phyloP scores from a whole-genome alignment of 2,329 filamentous ascomycete genomes.

The Trichoderma citrinoviride region DNA sequence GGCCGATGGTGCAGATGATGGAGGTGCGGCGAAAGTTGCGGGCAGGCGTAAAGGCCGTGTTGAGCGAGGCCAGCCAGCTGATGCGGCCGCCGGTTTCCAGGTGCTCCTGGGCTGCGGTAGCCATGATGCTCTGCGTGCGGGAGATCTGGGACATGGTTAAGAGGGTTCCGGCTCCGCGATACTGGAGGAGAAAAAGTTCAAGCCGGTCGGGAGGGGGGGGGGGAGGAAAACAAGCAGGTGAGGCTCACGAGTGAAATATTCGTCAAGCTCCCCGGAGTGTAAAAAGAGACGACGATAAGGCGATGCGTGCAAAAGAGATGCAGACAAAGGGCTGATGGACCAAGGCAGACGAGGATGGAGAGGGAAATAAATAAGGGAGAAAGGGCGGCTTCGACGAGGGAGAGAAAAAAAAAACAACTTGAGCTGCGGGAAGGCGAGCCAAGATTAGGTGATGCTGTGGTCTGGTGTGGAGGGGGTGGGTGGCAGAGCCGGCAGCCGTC shows the following conservation, averaged over 20 bases:
- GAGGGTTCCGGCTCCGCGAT: neutral
- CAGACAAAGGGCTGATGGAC: neutral
- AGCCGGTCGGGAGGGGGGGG: neutral
- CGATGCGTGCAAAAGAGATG: neutral
- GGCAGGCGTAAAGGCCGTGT: slow-evolving; percentile 83
- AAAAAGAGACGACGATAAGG: slow-evolving; percentile 11
- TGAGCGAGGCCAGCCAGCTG: slow-evolving; percentile 66
- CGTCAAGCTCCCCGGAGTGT: slow-evolving; percentile 5
- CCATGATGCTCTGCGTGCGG: slow-evolving; percentile 46
- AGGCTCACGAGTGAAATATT: slow-evolving; percentile 13
- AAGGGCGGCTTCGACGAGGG: neutral
- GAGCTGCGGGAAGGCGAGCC: neutral
- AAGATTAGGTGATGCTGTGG: slow-evolving; percentile 11
- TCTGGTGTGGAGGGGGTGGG: slow-evolving; percentile 10
- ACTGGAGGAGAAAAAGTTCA: neutral
- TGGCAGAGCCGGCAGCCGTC: slow-evolving; percentile 5
- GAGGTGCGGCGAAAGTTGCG: slow-evolving; percentile 94
- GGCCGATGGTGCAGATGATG: slow-evolving; percentile 98
- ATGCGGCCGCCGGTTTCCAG: slow-evolving; percentile 72
- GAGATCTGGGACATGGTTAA: slow-evolving; percentile 36
- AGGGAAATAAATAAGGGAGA: slow-evolving; percentile 11
- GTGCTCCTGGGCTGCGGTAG: slow-evolving; percentile 76
- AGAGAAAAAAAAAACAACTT: neutral
- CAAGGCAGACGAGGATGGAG: slow-evolving; percentile 1
- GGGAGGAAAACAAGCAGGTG: neutral